Evolutionary conservation across 2,329 filamentous ascomycete species (phyloP).

Genomic region (Trichoderma endophyticum): DNA sequence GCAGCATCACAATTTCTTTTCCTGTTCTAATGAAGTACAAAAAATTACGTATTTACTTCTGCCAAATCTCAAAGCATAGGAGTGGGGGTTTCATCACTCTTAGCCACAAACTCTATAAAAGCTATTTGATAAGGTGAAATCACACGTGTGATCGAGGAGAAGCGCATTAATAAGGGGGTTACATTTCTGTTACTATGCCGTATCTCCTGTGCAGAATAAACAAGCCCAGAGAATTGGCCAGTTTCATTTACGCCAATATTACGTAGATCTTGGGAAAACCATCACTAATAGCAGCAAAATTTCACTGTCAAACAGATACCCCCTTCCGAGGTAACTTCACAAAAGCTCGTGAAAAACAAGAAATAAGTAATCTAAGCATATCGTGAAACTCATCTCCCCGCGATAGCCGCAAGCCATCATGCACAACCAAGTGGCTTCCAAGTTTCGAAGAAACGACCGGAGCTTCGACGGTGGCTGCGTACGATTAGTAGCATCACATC

Average conservation of each 20-base stretch:
- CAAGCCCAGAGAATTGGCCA: not conserved
- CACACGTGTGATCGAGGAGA: not conserved
- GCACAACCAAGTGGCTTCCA: not conserved
- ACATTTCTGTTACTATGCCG: not conserved
- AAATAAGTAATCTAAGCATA: not conserved
- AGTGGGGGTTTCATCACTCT: not conserved
- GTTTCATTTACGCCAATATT: not conserved
- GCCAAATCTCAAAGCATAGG: not conserved
- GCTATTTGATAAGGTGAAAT: not conserved
- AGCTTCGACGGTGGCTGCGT: not conserved
- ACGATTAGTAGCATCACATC: not conserved
- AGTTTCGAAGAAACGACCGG: not conserved
- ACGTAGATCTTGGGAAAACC: not conserved
- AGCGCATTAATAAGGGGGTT: not conserved
- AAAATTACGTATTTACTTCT: not conserved
- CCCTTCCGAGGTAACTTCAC: not conserved
- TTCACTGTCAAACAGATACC: too few species aligned
- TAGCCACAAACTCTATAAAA: not conserved
- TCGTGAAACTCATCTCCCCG: not conserved
- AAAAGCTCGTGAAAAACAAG: not conserved
- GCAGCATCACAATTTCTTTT: not conserved
- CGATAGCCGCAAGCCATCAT: not conserved
- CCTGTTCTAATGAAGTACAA: not conserved
- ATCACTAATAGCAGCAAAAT: not conserved
- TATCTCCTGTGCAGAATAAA: not conserved